Percentiles rank a stretch among this genome's conserved stretches.
Conservation (phyloP, 768 basidiomycete genomes). For the Sutorius australiensis region DNA sequence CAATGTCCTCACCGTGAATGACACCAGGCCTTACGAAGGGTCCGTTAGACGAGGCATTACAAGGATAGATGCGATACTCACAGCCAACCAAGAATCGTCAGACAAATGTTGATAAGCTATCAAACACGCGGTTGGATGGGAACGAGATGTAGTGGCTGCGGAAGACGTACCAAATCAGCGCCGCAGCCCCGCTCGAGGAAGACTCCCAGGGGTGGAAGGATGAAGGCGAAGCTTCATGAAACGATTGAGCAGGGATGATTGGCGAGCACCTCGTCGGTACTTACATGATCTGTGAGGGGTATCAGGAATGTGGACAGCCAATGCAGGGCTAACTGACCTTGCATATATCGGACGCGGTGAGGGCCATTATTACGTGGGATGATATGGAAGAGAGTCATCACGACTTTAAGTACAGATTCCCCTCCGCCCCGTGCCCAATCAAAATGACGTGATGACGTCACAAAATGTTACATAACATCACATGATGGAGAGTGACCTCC, state of each 20-base stretch:
- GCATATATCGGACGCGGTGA: constrained; percentile 73
- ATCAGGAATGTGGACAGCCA: not conserved
- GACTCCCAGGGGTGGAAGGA: constrained; percentile 82
- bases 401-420: constrained; percentile 13
- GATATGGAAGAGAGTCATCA: not conserved
- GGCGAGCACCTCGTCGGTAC: not conserved
- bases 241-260: constrained; percentile 11
- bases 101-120: constrained; percentile 66
- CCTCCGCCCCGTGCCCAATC: not conserved
- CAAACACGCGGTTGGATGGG: constrained; percentile 15
- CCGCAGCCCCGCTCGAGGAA: constrained; percentile 85
- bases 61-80: constrained; percentile 34
- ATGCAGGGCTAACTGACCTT: constrained; percentile 45
- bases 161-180: constrained; percentile 61
- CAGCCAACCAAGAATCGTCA: constrained; percentile 80
- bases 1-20: constrained; percentile 50
- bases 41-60: constrained; percentile 7
- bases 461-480: not conserved
- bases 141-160: not conserved
- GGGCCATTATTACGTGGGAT: constrained; percentile 51
- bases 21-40: constrained; percentile 59
- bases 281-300: constrained; percentile 42
- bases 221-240: constrained; percentile 52
- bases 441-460: constrained; percentile 28
- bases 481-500: too few species aligned